phyloP scores from a whole-genome alignment of 257 asterid species.

The Linaria vulgaris region DNA sequence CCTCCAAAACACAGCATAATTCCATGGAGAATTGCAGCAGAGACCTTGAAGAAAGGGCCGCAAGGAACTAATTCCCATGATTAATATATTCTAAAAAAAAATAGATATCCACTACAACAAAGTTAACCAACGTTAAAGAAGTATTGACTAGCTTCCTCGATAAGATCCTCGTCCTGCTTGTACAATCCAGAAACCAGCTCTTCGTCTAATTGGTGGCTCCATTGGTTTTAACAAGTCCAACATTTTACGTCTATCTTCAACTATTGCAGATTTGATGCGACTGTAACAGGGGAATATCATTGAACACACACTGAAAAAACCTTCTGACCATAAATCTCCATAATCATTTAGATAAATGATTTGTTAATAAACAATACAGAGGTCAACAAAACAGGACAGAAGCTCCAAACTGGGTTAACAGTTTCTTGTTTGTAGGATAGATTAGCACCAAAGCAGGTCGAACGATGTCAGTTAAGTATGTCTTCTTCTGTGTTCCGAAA shows the following conservation, averaged over 20 bases:
- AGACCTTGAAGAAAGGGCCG: constrained; percentile 72
- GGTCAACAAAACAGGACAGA: constrained; percentile 14
- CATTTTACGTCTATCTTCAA: constrained; percentile 36
- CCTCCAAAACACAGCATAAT: constrained; percentile 93
- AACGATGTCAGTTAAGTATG: constrained; percentile 1
- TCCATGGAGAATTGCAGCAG: constrained; percentile 86
- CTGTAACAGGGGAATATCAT: constrained; percentile 29
- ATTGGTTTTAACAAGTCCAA: constrained; percentile 63
- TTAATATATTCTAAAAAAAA: constrained; percentile 33
- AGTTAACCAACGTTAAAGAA: constrained; percentile 34
- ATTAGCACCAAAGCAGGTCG: not conserved
- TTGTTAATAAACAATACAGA: constrained; percentile 6
- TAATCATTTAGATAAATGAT: constrained; percentile 20
- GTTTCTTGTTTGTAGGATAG: constrained; percentile 18
- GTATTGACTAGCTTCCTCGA: constrained; percentile 70
- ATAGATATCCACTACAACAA: constrained; percentile 35
- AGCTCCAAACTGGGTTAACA: constrained; percentile 23
- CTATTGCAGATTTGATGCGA: constrained; percentile 18
- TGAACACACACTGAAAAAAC: constrained; percentile 20
- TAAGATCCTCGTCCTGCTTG: constrained; percentile 98
- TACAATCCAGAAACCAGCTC: constrained; percentile 78
- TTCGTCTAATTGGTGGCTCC: constrained; percentile 90
- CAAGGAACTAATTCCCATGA: constrained; percentile 62
- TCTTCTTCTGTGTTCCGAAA: constrained; percentile 12
- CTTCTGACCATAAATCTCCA: constrained; percentile 31